Evolutionary conservation across 2,329 filamentous ascomycete species (phyloP).

Genomic region (Keithomyces neogunnii): DNA sequence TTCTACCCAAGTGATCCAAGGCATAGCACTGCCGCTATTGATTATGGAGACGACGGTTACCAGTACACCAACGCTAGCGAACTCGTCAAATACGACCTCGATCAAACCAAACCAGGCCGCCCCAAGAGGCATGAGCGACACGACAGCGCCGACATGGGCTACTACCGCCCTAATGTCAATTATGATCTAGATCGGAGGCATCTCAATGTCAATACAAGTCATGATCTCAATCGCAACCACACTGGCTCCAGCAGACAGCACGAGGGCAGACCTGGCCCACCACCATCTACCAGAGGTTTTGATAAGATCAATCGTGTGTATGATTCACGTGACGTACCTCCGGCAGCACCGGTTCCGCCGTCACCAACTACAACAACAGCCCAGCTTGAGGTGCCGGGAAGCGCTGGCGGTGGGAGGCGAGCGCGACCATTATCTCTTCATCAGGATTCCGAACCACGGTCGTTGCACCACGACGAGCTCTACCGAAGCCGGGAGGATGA

Average conservation of each 20-base stretch:
- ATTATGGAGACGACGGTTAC: conserved; percentile 51
- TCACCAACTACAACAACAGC: conserved; percentile 20
- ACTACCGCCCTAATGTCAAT: conserved; percentile 47
- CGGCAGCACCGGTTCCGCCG: conserved; percentile 31
- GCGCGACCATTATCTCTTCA: conserved; percentile 43
- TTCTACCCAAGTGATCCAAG: conserved; percentile 36
- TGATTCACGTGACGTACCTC: conserved; percentile 34
- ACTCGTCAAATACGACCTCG: conserved; percentile 52
- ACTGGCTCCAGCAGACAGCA: conserved; percentile 26
- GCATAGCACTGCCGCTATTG: conserved; percentile 34
- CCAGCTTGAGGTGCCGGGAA: conserved; percentile 12
- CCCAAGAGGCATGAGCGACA: conserved; percentile 27
- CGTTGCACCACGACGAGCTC: conserved; percentile 37
- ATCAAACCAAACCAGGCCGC: conserved; percentile 36
- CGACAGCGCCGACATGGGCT: conserved; percentile 47
- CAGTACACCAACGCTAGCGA: conserved; percentile 58
- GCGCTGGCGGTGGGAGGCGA: conserved; percentile 9
- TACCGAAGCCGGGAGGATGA: conserved; percentile 42
- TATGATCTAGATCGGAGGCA: conserved; percentile 36
- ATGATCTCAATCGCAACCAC: conserved; percentile 35
- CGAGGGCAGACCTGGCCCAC: conserved; percentile 44
- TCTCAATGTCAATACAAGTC: conserved; percentile 37
- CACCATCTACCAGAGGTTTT: conserved; percentile 61
- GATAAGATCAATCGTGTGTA: conserved; percentile 56
- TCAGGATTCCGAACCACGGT: conserved; percentile 38